Evolutionary conservation across 768 basidiomycete species (phyloP).

Genomic region (Terana coerulea): DNA sequence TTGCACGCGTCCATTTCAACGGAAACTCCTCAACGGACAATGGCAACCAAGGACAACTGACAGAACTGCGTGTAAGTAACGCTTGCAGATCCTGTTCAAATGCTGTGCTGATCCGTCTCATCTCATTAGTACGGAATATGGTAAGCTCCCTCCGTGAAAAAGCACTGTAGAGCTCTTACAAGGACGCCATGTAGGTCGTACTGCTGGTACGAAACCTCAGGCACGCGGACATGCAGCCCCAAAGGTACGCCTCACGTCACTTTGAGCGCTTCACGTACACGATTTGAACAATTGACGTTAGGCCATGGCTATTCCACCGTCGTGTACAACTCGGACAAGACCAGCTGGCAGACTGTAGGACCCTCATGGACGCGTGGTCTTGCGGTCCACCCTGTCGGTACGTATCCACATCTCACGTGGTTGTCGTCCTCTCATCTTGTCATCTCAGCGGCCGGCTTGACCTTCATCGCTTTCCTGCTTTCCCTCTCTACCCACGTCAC

Average conservation of each 20-base stretch:
- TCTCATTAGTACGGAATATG: slow-evolving; percentile 70
- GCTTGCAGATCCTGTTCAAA: not conserved
- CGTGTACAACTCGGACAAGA: slow-evolving; percentile 35
- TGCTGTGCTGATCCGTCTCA: too few relatives aligned
- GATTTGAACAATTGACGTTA: slow-evolving; percentile 16
- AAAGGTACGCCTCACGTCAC: too few relatives aligned
- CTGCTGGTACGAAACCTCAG: slow-evolving; percentile 47
- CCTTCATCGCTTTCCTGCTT: slow-evolving; percentile 60
- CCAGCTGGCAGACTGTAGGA: slow-evolving; percentile 39
- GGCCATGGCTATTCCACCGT: slow-evolving; percentile 55
- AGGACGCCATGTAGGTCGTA: slow-evolving; percentile 53
- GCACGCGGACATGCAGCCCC: slow-evolving; percentile 43
- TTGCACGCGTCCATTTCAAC: slow-evolving; percentile 53
- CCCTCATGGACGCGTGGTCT: slow-evolving; percentile 71
- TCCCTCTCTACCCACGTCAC: slow-evolving; percentile 57
- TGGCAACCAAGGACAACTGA: slow-evolving; percentile 23
- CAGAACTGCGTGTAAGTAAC: slow-evolving; percentile 53
- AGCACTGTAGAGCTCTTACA: too few relatives aligned
- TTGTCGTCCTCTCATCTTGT: not conserved
- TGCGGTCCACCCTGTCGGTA: slow-evolving; percentile 73
- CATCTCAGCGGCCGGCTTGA: slow-evolving; percentile 42
- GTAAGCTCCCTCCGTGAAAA: slow-evolving; percentile 39
- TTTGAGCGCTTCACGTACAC: slow-evolving; percentile 12
- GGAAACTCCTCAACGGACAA: slow-evolving; percentile 25
- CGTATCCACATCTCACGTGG: too few relatives aligned